These are phyloP conservation scores for Melianthus villosus DNA, from an alignment of 441 rosid genomes.

Conservation along the genomic window DNA sequence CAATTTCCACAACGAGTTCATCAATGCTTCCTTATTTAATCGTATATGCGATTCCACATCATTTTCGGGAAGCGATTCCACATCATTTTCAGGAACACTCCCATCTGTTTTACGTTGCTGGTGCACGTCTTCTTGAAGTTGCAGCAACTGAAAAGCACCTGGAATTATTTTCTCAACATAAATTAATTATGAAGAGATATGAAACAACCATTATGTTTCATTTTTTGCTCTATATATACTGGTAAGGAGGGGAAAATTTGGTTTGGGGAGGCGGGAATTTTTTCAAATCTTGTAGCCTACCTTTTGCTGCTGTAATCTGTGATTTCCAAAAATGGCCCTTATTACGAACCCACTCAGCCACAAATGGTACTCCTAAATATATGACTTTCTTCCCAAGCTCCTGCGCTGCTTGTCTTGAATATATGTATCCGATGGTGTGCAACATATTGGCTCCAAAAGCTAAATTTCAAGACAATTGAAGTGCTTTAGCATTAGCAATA, in stretches of 20 bases:
- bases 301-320: slow-evolving; percentile 83
- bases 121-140: slow-evolving; percentile 68
- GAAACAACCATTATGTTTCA: no score
- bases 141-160: slow-evolving; percentile 77
- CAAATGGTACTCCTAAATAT: slow-evolving; percentile 74
- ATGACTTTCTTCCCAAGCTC: slow-evolving; percentile 87
- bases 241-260: no score
- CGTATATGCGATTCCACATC: slow-evolving; percentile 62
- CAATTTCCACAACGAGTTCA: slow-evolving; percentile 73
- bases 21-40: slow-evolving; percentile 49
- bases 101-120: slow-evolving; percentile 50
- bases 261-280: not conserved
- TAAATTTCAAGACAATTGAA: slow-evolving; percentile 22
- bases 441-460: slow-evolving; percentile 64
- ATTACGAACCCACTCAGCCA: slow-evolving; percentile 81
- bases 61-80: no score
- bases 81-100: slow-evolving; percentile 24
- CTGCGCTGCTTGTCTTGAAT: slow-evolving; percentile 77
- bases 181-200: no score
- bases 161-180: slow-evolving; percentile 10
- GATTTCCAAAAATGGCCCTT: slow-evolving; percentile 92
- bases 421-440: slow-evolving; percentile 68
- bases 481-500: no score
- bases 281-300: slow-evolving; percentile 10
- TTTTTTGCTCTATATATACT: no score